Conservation (phyloP, 176 grass and related monocot species). For the Pontederia paniculata region DNA sequence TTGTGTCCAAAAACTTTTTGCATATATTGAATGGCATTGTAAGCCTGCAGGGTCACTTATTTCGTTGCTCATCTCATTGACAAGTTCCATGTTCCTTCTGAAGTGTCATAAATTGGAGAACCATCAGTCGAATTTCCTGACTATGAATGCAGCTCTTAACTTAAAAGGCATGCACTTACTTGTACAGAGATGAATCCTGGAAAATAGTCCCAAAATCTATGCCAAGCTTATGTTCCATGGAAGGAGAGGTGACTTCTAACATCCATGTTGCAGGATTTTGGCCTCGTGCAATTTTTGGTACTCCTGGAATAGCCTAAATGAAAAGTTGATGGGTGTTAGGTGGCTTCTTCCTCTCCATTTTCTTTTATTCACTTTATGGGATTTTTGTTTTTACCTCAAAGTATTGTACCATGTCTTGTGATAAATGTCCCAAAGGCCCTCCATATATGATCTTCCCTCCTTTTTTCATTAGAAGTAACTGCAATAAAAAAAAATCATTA, state of each 20-base stretch:
- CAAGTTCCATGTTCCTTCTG: constrained; percentile 62
- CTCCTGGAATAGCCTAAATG: constrained; percentile 21
- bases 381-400: constrained; percentile 15
- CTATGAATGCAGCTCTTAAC: not conserved
- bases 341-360: not conserved
- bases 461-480: constrained; percentile 20
- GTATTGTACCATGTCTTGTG: constrained; percentile 5
- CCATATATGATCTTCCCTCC: constrained; percentile 16
- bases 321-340: not conserved
- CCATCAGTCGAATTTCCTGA: not conserved
- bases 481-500: not conserved
- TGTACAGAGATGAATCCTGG: constrained; percentile 5
- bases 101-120: constrained; percentile 1
- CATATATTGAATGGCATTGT: constrained; percentile 49
- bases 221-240: constrained; percentile 20
- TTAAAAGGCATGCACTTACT: constrained; percentile 1
- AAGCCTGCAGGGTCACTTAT: constrained; percentile 38
- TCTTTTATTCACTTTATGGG: not conserved
- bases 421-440: constrained; percentile 11
- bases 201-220: constrained; percentile 24
- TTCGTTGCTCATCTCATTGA: constrained; percentile 49
- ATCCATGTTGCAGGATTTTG: constrained; percentile 30
- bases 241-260: constrained; percentile 22
- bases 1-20: constrained; percentile 47
- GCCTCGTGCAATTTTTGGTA: constrained; percentile 19